phyloP scores from a whole-genome alignment of 306 rosid genomes.

The Malus sieversii region DNA sequence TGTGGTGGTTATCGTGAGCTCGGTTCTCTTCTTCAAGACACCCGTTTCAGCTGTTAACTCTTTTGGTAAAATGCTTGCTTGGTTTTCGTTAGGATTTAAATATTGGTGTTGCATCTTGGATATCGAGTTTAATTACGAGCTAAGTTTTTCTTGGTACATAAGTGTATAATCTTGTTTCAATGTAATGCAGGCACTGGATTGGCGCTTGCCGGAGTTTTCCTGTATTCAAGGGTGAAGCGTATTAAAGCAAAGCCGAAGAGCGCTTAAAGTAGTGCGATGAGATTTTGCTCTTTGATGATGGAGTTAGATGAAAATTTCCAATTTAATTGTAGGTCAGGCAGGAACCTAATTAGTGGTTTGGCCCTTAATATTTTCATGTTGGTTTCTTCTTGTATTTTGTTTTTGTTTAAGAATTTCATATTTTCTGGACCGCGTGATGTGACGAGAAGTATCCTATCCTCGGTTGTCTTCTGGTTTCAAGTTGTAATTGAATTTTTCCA shows the following conservation, averaged over 20 bases:
- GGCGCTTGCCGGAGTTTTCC: slow-evolving; percentile 89
- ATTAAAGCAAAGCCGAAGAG: slow-evolving; percentile 76
- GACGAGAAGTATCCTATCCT: neutral
- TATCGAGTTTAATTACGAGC: neutral
- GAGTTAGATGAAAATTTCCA: slow-evolving; percentile 4
- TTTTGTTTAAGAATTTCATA: neutral
- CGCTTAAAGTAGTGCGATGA: slow-evolving; percentile 31
- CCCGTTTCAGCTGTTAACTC: slow-evolving; percentile 74
- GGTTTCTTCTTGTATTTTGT: neutral
- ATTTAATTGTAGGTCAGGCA: slow-evolving; percentile 32
- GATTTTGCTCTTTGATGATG: slow-evolving; percentile 26
- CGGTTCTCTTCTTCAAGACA: slow-evolving; percentile 85
- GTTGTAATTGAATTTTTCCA: neutral
- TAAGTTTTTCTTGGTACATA: neutral
- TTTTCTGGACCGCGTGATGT: neutral
- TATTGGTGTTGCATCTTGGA: neutral
- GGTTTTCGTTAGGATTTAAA: neutral
- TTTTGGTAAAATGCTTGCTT: slow-evolving; percentile 48
- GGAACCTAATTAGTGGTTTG: neutral
- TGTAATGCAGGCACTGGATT: slow-evolving; percentile 67
- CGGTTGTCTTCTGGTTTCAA: neutral
- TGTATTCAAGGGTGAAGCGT: slow-evolving; percentile 80
- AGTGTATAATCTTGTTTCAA: neutral
- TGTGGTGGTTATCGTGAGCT: slow-evolving; percentile 90
- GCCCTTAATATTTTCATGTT: neutral